Evolutionary conservation across 805 yeast genomes (phyloP).

Genomic region (Yamadazyma laniorum): DNA sequence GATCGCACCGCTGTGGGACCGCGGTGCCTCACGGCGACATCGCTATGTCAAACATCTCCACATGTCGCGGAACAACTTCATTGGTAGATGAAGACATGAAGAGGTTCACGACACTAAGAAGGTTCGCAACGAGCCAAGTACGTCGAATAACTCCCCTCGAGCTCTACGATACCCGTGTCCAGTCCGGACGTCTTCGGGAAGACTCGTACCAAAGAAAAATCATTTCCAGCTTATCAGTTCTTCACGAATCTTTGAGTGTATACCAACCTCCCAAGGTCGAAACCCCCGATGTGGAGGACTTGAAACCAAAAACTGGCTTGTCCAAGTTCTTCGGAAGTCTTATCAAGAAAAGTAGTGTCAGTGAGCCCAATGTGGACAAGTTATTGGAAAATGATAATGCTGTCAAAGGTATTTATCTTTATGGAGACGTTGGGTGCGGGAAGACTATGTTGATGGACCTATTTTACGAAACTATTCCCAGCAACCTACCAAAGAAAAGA

Average conservation of each 20-base stretch:
- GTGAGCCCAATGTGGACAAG: constrained; percentile 10
- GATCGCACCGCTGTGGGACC: too few species aligned
- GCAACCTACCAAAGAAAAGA: constrained; percentile 71
- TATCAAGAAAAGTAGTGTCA: constrained; percentile 1
- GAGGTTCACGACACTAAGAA: background rate
- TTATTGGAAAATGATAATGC: constrained; percentile 24
- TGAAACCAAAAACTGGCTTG: constrained; percentile 51
- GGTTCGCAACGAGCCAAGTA: background rate
- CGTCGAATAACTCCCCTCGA: constrained; percentile 24
- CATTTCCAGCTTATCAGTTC: constrained; percentile 55
- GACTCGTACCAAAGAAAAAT: constrained; percentile 82
- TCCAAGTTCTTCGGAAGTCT: constrained; percentile 28
- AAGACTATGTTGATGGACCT: constrained; percentile 98
- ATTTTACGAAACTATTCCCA: constrained; percentile 81
- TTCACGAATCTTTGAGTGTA: constrained; percentile 51
- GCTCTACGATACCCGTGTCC: constrained; percentile 49
- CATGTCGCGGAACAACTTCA: background rate
- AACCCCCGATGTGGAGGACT: constrained; percentile 49
- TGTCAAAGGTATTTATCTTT: constrained; percentile 83
- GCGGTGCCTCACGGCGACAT: too few species aligned
- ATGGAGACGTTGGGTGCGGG: constrained; percentile 98
- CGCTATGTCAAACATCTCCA: too few species aligned
- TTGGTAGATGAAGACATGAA: too few species aligned
- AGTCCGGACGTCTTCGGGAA: constrained; percentile 53
- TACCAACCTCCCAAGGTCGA: constrained; percentile 65